Base-by-base conservation (phyloP, 345 rosid genomes). In the sweet orange (Citrus sinensis) region DNA sequence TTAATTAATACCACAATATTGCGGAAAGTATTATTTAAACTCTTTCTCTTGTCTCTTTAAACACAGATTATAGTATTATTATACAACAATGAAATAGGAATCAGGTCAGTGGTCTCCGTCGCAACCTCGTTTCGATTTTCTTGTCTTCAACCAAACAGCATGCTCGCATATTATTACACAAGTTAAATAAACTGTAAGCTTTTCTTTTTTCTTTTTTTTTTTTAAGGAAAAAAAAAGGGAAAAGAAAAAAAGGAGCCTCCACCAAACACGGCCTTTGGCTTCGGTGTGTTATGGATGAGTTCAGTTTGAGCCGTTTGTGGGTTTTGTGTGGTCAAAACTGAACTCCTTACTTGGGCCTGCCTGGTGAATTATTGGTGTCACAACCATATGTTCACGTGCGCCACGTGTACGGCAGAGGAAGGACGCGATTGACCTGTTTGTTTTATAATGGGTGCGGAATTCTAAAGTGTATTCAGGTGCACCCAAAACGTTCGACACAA, bases 321-420 rank as follows among this genome's bases (percentile, higher is more conserved):
- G 51, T 46, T 46, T 10, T 54, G 66, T 51, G 78, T 39, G 78
- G 82, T 71, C 58, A 5, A 54, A 17, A 4, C 83, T 77, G 77
- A 81, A 79, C 83, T 70, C 59, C 25, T 4, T 11, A 14, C 0
- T 76, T 82, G 83, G 84, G 67, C 42, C 74, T 8, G 11, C 51
- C 58, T 1, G 0, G 20, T 67, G 79, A 74, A 83, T 76, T 82
- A 78, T 82, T 80, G 86, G 84, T 13, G 6, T 62, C 49, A 55
- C 82, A 83, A 9, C 83, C 87, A 70, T 37, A 17, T 9, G 59
- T 66, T 78, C 80, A 78, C 80, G 76, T 74, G 76, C 13, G 86
- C 79, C 85, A 83, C 85, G 85, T 81, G 80, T 77, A 75, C 85
- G 73, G 80, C 39, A 7, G 35, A 49, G n/a, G 16, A 14, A 9